These are phyloP conservation scores for Drosera spatulata DNA, from an alignment of 179 eudicot genomes.

Conservation along the genomic window DNA sequence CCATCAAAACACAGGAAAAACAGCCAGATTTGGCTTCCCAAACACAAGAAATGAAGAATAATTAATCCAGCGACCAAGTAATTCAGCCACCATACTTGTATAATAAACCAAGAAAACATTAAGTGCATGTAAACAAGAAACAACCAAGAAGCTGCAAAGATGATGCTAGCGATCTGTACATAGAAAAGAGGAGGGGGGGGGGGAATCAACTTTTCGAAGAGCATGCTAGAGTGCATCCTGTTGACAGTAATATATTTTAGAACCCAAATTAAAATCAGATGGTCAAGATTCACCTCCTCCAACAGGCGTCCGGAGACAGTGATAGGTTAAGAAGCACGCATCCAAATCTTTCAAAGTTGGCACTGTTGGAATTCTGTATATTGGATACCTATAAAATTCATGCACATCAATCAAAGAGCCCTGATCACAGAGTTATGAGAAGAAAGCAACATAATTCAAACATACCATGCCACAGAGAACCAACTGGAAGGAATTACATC, in stretches of 20 bases:
- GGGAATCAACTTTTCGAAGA: too few relatives aligned
- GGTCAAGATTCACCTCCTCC: slow-evolving; percentile 27
- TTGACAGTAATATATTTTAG: background rate
- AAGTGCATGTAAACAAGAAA: too few relatives aligned
- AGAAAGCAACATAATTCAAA: background rate
- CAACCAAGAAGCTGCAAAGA: too few relatives aligned
- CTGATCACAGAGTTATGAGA: slow-evolving; percentile 4
- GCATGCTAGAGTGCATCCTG: too few relatives aligned
- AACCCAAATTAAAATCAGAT: background rate
- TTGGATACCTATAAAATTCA: slow-evolving; percentile 61
- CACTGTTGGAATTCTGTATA: slow-evolving; percentile 78
- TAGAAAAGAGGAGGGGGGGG: too few relatives aligned
- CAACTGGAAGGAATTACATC: slow-evolving; percentile 67
- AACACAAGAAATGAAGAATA: too few relatives aligned
- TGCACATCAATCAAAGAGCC: background rate
- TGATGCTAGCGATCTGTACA: too few relatives aligned
- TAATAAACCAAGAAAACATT: too few relatives aligned
- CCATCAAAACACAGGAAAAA: background rate
- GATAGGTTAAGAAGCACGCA: slow-evolving; percentile 88
- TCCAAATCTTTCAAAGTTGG: slow-evolving; percentile 68
- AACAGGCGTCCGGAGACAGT: slow-evolving; percentile 48
- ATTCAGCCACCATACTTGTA: too few relatives aligned
- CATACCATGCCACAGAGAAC: slow-evolving; percentile 93
- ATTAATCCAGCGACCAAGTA: too few relatives aligned
- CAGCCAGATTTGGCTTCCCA: too few relatives aligned